Evolutionary conservation across 352 stramenopile genomes (phyloP).

Genomic region (Hyaloperonospora arabidopsidis): DNA sequence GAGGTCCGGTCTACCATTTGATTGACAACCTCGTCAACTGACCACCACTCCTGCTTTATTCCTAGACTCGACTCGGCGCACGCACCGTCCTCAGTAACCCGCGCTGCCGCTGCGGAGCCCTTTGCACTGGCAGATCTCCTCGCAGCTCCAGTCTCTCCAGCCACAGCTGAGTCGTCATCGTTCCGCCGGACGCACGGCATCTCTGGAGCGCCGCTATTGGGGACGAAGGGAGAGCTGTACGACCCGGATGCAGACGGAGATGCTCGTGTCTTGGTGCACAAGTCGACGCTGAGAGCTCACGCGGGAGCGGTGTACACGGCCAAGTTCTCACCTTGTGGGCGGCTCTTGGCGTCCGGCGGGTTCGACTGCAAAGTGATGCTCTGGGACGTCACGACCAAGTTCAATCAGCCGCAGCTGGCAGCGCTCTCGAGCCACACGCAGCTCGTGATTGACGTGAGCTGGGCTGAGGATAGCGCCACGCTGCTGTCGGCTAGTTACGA

Average conservation of each 20-base stretch:
- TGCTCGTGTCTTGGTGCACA: constrained; percentile 65
- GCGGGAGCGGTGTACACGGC: constrained; percentile 77
- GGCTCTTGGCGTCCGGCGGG: constrained; percentile 69
- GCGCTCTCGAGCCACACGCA: constrained; percentile 67
- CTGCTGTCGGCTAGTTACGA: constrained; percentile 81
- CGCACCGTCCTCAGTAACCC: constrained; percentile 21
- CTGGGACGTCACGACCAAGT: constrained; percentile 85
- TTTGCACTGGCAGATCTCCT: constrained; percentile 72
- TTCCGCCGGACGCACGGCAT: constrained; percentile 32
- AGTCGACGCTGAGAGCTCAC: constrained; percentile 72
- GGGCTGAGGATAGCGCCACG: constrained; percentile 65
- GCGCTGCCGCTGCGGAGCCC: constrained; percentile 32
- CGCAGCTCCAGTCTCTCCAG: constrained; percentile 30
- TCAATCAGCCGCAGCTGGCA: constrained; percentile 80
- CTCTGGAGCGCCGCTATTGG: constrained; percentile 25
- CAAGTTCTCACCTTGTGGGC: constrained; percentile 79
- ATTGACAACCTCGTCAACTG: constrained; percentile 11
- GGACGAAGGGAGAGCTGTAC: constrained; percentile 49
- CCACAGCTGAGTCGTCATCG: constrained; percentile 28
- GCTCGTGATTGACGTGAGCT: constrained; percentile 83
- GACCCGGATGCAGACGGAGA: constrained; percentile 48
- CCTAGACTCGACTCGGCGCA: constrained; percentile 62
- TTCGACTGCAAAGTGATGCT: constrained; percentile 78
- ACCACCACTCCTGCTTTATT: constrained; percentile 18
- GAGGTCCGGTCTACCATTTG: too few species aligned